phyloP scores from a whole-genome alignment of 1,284 basidiomycete genomes.

The Acaromyces ingoldii region DNA sequence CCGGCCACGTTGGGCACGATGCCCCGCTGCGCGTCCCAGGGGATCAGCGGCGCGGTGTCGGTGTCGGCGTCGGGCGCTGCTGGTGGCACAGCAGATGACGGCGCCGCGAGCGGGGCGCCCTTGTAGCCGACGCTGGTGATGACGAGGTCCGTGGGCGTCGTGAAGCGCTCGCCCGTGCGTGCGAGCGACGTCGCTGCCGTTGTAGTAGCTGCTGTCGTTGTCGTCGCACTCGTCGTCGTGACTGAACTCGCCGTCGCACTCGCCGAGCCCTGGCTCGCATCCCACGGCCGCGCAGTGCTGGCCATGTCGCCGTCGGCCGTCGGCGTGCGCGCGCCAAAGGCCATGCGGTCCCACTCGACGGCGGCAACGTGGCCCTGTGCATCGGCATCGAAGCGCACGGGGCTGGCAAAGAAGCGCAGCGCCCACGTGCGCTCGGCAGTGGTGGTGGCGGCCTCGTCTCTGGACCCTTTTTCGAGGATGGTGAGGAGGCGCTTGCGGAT shows the following conservation, averaged over 20 bases:
- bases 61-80: background rate
- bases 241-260: slow-evolving; percentile 7
- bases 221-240: background rate
- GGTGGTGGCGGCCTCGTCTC: background rate
- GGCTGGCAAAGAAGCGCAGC: slow-evolving; percentile 5
- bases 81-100: no score
- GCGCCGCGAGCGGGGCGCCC: slow-evolving; percentile 60
- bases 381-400: slow-evolving; percentile 3
- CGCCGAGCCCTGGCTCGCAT: no score
- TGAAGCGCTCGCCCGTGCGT: slow-evolving; percentile 60
- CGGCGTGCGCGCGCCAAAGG: background rate
- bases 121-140: slow-evolving; percentile 84
- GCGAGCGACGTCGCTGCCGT: background rate
- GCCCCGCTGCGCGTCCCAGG: slow-evolving; percentile 14
- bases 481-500: slow-evolving; percentile 58
- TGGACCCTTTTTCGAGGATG: slow-evolving; percentile 64
- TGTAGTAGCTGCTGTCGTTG: background rate
- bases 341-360: slow-evolving; percentile 37
- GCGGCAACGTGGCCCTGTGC: slow-evolving; percentile 1
- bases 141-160: slow-evolving; percentile 67
- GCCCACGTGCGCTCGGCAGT: background rate
- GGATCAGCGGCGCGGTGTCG: slow-evolving; percentile 6
- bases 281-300: no score
- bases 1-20: slow-evolving; percentile 20
- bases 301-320: no score